Conservation (phyloP, 345 rosid genomes). For the Carallia pectinifolia region DNA sequence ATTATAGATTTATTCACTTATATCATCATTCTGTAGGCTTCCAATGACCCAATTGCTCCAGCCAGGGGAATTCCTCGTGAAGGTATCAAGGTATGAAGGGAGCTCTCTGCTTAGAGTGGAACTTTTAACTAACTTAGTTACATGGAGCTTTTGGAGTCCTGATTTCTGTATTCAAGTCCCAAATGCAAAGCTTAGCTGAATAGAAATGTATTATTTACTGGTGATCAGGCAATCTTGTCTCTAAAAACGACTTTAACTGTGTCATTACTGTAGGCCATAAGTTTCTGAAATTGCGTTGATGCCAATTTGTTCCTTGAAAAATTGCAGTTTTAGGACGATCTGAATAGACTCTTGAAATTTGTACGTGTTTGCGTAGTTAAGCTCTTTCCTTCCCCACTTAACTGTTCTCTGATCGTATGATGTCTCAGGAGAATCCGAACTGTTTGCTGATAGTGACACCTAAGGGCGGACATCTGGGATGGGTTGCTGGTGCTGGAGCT, state of each 20-base stretch:
- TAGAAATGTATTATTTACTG: too few species aligned
- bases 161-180: too few species aligned
- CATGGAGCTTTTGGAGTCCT: too few species aligned
- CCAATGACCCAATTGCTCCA: constrained; percentile 92
- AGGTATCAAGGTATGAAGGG: constrained; percentile 62
- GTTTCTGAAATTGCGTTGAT: too few species aligned
- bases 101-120: neutral
- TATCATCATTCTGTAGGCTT: constrained; percentile 50
- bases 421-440: constrained; percentile 63
- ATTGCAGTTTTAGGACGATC: too few species aligned
- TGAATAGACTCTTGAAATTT: neutral
- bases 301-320: too few species aligned
- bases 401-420: neutral
- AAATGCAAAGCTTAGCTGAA: too few species aligned
- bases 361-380: neutral
- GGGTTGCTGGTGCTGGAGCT: constrained; percentile 80
- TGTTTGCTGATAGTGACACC: constrained; percentile 87
- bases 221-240: too few species aligned
- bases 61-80: constrained; percentile 77
- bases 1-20: neutral
- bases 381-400: neutral
- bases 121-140: too few species aligned
- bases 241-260: too few species aligned
- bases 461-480: constrained; percentile 84
- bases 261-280: too few species aligned